A percentile compares a stretch with the other conserved stretches of the same genome.
phyloP scores from a whole-genome alignment of 1,284 basidiomycete genomes.

The Mycena citricolor region DNA sequence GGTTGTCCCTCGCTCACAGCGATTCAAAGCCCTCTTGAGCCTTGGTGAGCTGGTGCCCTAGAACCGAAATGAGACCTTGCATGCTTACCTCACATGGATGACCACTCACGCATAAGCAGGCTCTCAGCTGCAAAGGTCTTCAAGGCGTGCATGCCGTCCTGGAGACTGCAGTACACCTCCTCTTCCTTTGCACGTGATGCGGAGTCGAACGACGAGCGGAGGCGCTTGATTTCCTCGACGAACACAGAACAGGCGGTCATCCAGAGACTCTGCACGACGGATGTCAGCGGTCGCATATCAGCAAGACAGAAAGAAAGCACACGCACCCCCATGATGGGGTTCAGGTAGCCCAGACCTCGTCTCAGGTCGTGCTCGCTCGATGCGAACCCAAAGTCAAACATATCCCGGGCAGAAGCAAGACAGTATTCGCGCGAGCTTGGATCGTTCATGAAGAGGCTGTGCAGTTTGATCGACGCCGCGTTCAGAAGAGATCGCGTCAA shows the following conservation, averaged over 20 bases:
- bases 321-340: slow-evolving; percentile 23
- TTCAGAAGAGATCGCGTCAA: slow-evolving; percentile 19
- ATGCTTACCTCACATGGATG: too few relatives aligned
- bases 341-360: slow-evolving; percentile 10
- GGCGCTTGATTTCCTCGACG: slow-evolving; percentile 17
- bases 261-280: slow-evolving; percentile 16
- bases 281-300: background rate
- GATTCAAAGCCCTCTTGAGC: too few relatives aligned
- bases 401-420: slow-evolving; percentile 14
- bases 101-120: slow-evolving; percentile 15
- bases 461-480: slow-evolving; percentile 22
- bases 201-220: slow-evolving; percentile 10
- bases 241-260: slow-evolving; percentile 18
- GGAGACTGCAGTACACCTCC: slow-evolving; percentile 7
- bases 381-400: slow-evolving; percentile 15
- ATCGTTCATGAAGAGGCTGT: slow-evolving; percentile 15
- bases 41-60: too few relatives aligned
- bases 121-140: slow-evolving; percentile 9
- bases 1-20: too few relatives aligned
- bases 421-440: slow-evolving; percentile 14
- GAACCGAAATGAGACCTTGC: too few relatives aligned
- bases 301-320: background rate
- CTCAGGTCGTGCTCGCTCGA: too few relatives aligned
- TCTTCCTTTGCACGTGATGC: slow-evolving; percentile 4
- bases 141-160: slow-evolving; percentile 14